Evolutionary conservation across 1,284 basidiomycete species (phyloP), one percentile per base, ranked within the genome.

Genomic region (Irpex rosettiformis): DNA sequence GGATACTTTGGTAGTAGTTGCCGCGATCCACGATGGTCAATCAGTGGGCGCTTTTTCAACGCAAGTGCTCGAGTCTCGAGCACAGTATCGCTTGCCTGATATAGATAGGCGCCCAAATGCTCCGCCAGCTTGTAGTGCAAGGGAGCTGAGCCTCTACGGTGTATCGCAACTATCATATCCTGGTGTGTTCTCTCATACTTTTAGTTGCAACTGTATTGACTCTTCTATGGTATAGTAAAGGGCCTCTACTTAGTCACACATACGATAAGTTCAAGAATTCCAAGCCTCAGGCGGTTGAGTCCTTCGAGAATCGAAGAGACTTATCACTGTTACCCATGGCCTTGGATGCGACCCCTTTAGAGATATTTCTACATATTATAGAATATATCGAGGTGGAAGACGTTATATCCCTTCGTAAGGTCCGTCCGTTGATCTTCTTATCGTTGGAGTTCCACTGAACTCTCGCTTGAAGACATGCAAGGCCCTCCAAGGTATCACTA

Each of bases 401-500:
- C 56, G 60, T 65, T 24, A 43, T 67, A 13, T 45, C 52, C 3
- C 22, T 65, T 13, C 59, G 65, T 10, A 57, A 54, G 53, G 65
- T 62, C n/a, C 8, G 43, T 47, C 13, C 6, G 8, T 22, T 51
- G 25, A 10, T 28, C 24, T 28, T 28, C 16, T 51, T 10, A 51
- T 37, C 16, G 11, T 37, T 33, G n/a, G 33, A 27, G 11, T 29
- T 8, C 52, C 27, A 21, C 37, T 18, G 18, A 28, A 54, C 28
- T 56, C 49, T 24, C 28, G 10, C 24, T 28, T 21, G 4, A 56
- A 88, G 85, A 80, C 80, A 4, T 85, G 73, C 66, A 80, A 70
- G 59, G 61, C 64, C 4, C 75, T 85, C 43, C 61, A 67, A 21
- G 63, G 70, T 1, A 64, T 79, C 18, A 82, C 83, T 0, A 75